These are phyloP conservation scores for Scenedesmus sp. DNA, from an alignment of 163 green algal species.

Conservation along the genomic window DNA sequence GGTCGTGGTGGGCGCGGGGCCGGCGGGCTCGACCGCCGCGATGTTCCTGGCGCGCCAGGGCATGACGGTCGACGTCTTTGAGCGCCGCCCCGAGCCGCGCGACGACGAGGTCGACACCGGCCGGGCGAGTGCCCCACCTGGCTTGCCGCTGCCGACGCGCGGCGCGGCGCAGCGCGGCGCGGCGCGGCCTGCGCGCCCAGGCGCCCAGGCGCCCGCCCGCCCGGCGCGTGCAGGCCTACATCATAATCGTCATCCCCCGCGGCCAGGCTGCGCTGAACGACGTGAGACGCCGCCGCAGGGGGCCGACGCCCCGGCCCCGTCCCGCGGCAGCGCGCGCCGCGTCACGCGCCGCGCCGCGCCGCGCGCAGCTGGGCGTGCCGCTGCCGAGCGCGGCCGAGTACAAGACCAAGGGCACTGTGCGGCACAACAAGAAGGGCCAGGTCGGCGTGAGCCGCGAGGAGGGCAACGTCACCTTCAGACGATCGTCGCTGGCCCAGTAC, in stretches of 20 bases:
- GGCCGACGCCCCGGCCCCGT: no score
- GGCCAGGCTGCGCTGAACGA: constrained; percentile 62
- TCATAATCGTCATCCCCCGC: constrained; percentile 67
- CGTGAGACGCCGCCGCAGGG: constrained; percentile 27
- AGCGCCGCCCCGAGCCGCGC: constrained; percentile 57
- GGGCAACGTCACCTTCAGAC: constrained; percentile 59
- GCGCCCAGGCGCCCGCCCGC: no score
- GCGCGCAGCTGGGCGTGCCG: constrained; percentile 52
- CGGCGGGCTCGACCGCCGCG: constrained; percentile 54
- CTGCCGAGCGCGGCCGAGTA: constrained; percentile 56
- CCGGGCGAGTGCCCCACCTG: no score
- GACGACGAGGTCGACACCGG: constrained; percentile 58
- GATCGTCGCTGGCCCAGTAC: constrained; percentile 52
- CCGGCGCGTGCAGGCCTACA: no score
- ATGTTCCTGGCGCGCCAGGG: constrained; percentile 62
- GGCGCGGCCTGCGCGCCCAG: no score
- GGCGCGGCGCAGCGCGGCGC: no score
- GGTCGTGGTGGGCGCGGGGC: constrained; percentile 62
- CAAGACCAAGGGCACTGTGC: constrained; percentile 57
- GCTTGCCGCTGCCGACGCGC: no score
- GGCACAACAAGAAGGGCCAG: constrained; percentile 54
- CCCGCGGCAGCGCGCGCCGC: no score
- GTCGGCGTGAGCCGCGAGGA: constrained; percentile 54
- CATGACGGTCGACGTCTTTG: constrained; percentile 60
- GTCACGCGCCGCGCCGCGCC: not conserved